A percentile compares a stretch with the other conserved stretches of the same genome.
Conservation (phyloP, 2,329 filamentous ascomycete species). For the Fusarium burgessii region DNA sequence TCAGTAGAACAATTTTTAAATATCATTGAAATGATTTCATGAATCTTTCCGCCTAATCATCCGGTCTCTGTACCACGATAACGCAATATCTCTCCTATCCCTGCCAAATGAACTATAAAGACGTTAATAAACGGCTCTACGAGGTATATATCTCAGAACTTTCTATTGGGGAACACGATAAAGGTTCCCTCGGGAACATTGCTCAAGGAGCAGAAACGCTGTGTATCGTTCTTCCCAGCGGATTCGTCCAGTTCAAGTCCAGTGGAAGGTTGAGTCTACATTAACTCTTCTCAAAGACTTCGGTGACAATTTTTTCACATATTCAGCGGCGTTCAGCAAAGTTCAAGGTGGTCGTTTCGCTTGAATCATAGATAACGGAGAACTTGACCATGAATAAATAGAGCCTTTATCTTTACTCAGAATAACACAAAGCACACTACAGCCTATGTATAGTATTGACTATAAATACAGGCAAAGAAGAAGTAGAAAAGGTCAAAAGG, state of each 20-base stretch:
- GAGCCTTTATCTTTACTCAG: neutral
- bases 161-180: too few species aligned
- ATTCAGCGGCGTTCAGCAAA: neutral
- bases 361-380: neutral
- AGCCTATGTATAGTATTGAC: neutral
- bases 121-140: neutral
- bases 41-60: neutral
- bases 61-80: neutral
- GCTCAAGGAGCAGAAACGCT: neutral
- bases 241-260: conserved; percentile 9
- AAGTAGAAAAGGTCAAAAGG: neutral
- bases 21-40: neutral
- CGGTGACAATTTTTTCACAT: neutral
- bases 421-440: neutral
- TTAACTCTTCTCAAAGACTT: neutral
- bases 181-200: neutral
- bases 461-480: neutral
- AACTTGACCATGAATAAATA: neutral
- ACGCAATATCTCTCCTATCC: neutral
- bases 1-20: neutral
- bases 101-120: conserved; percentile 4
- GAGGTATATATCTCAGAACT: neutral
- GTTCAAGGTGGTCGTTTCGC: neutral
- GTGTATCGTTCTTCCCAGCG: neutral
- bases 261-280: neutral